Conservation (phyloP, 1,284 basidiomycete species). For the Puccinia novopanici region DNA sequence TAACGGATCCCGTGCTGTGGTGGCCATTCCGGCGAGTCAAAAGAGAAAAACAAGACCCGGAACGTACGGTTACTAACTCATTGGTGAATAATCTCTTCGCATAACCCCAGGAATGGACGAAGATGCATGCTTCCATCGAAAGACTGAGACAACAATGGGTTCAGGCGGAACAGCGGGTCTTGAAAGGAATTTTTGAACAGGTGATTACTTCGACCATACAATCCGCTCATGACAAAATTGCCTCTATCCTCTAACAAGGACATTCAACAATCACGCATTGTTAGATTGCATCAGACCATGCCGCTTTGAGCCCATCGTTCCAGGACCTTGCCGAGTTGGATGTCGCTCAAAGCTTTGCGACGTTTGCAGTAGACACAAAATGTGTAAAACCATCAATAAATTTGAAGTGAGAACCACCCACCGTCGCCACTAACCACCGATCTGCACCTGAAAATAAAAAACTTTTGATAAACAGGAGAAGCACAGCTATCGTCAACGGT, state of each 20-base stretch:
- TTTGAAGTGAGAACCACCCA: conserved; percentile 9
- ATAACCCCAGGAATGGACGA: conserved; percentile 64
- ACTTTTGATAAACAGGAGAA: conserved; percentile 17
- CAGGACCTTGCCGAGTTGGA: conserved; percentile 29
- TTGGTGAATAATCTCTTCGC: conserved; percentile 38
- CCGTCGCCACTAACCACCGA: neutral
- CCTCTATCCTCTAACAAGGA: neutral
- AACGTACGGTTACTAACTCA: neutral
- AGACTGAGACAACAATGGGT: conserved; percentile 63
- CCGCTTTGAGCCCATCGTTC: conserved; percentile 26
- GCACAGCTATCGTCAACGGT: conserved; percentile 26
- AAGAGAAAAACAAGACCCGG: neutral
- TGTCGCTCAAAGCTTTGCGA: conserved; percentile 40
- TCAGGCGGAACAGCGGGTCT: conserved; percentile 65
- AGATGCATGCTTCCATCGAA: conserved; percentile 65
- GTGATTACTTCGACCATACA: neutral
- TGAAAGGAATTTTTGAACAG: conserved; percentile 58
- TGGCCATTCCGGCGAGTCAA: conserved; percentile 10
- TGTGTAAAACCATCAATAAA: conserved; percentile 40
- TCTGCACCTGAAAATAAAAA: neutral
- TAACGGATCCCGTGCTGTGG: conserved; percentile 37
- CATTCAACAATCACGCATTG: neutral
- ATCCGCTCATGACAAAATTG: neutral
- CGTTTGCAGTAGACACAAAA: conserved; percentile 31
- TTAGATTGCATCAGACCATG: conserved; percentile 24